A percentile compares a stretch with the other conserved stretches of the same genome.
Evolutionary conservation across 306 rosid genomes (phyloP).

Genomic region (Gastrolobium bilobum): DNA sequence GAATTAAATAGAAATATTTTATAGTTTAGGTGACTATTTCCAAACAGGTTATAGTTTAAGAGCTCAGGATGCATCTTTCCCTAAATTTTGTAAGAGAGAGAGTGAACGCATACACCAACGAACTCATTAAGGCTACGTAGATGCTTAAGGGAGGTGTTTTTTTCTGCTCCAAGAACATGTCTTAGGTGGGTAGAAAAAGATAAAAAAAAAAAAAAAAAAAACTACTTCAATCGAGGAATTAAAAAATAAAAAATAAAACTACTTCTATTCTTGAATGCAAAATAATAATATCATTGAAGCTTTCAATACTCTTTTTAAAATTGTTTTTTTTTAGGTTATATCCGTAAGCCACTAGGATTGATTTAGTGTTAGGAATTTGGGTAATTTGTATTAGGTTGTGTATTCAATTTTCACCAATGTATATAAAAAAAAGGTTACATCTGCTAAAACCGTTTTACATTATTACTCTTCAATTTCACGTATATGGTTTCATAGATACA

Average conservation of each 20-base stretch:
- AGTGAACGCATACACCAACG: neutral
- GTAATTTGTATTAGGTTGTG: too few species aligned
- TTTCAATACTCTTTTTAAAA: neutral
- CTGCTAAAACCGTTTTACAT: neutral
- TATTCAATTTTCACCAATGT: too few species aligned
- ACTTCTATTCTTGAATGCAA: neutral
- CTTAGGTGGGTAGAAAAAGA: neutral
- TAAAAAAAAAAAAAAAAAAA: neutral
- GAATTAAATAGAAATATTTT: neutral
- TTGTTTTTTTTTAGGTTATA: neutral
- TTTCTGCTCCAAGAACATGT: neutral
- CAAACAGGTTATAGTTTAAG: too few species aligned
- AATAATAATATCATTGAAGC: slow-evolving; percentile 1
- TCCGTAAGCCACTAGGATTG: too few species aligned
- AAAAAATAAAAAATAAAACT: neutral
- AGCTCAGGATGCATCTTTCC: too few species aligned
- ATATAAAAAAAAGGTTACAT: neutral
- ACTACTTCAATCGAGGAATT: neutral
- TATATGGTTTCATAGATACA: neutral
- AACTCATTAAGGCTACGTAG: neutral
- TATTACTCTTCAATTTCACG: neutral
- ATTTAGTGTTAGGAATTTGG: too few species aligned
- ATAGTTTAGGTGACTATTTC: too few species aligned
- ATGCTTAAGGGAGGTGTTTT: neutral
- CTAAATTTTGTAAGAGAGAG: neutral